phyloP scores from a whole-genome alignment of 495 filamentous ascomycete species.

The Neurospora sp. region DNA sequence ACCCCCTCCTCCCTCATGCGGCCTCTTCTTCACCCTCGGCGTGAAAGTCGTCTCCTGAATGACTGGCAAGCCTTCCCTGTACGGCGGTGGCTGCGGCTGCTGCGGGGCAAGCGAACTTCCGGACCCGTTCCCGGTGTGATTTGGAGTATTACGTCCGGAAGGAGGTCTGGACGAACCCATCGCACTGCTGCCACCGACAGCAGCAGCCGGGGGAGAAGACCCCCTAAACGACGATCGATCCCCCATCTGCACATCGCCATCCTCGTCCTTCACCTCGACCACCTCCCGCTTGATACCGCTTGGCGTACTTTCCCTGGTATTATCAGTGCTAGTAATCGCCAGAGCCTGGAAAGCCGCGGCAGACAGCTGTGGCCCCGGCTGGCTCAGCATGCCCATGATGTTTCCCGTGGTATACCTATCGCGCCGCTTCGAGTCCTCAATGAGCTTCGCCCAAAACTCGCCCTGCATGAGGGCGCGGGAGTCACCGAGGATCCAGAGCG shows the following conservation, averaged over 20 bases:
- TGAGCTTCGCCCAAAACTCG: conserved; percentile 78
- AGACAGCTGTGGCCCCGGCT: conserved; percentile 16
- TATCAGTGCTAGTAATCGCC: neutral
- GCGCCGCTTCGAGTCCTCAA: conserved; percentile 65
- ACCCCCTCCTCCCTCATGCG: conserved; percentile 12
- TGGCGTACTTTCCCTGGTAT: neutral
- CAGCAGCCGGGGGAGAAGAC: neutral
- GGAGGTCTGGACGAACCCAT: neutral
- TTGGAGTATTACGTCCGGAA: neutral
- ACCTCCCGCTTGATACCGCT: neutral
- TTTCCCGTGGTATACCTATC: conserved; percentile 70
- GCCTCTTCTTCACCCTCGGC: conserved; percentile 19
- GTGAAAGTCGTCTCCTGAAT: conserved; percentile 13
- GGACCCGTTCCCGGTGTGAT: neutral
- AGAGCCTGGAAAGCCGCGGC: conserved; percentile 9
- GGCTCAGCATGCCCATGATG: conserved; percentile 34
- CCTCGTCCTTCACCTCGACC: neutral
- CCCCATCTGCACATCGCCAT: conserved; percentile 19
- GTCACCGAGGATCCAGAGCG: conserved; percentile 90
- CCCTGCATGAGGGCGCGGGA: conserved; percentile 76
- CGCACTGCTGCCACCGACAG: neutral
- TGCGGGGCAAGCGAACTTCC: conserved; percentile 1
- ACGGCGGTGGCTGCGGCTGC: conserved; percentile 8
- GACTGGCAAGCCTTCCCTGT: conserved; percentile 11
- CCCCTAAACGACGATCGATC: conserved; percentile 6